Evolutionary conservation across 345 rosid species (phyloP), one percentile per base, ranked within the genome.

Genomic region (Excoecaria agallocha): DNA sequence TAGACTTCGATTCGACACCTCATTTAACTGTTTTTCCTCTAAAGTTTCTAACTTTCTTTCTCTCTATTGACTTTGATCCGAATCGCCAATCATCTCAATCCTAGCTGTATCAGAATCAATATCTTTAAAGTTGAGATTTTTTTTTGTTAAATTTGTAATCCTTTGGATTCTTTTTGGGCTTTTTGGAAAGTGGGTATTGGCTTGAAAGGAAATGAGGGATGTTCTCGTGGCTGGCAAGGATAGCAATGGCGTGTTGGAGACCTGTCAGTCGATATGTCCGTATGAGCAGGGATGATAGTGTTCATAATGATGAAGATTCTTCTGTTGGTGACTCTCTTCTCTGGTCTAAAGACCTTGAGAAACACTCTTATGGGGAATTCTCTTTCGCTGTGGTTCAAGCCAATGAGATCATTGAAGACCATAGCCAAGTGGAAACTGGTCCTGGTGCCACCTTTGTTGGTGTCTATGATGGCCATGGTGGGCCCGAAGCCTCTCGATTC

Each of bases 401-500:
- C 76, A 95, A 93, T 78, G 96, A 86, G 70, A 85, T 84, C 50
- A 83, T 91, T 45, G 99, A 95, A 52, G 99, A 95, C 78, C 93
- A 95, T 46, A 88, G 96, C 74, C 98, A 89, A 75, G 97, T 94
- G 13, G 98, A 94, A 80, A 88, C 80, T 9, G 93, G 90, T 12
- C 73, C 80, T 35, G 90, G 82, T 20, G 89, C 91, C 51, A 87
- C 87, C 35, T 93, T 94, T 71, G 85, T 92, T 52, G 98, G 98
- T 11, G 93, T 94, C 61, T 91, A 91, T 64, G 98, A 94, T 74
- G 98, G 98, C 5, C 99, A 95, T 76, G 99, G 99, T 20, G 99
- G 99, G 30, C 92, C 97, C 22, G 98, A 93, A 16, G 99, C 99
- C 56, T 83, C 99, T 67, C 79, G 88, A 49, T 95, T 84, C 76